Evolutionary conservation across 257 asterid species (phyloP), one percentile per base, ranked within the genome.

Genomic region (Phtheirospermum japonicum): DNA sequence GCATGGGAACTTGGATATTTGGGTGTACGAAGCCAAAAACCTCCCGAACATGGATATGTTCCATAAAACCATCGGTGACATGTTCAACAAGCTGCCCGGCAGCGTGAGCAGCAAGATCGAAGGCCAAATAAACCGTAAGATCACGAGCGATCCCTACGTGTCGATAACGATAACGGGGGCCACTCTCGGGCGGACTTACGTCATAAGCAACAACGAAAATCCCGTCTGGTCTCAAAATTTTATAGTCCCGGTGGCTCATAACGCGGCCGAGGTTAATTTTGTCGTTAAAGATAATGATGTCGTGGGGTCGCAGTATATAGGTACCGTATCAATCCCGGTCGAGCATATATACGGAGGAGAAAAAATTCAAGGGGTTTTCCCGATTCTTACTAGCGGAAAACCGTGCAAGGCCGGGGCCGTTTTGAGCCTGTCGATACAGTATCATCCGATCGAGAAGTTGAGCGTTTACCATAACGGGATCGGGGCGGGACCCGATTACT

Each of bases 11-110:
- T 82, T 93, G 73, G 97, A 93, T 61, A 78, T 93, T 42, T 88
- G 89, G 90, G 82, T 93, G 16, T 60, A 71, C 39, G 95, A 87
- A 64, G 99, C 99, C 2, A 93, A 89, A 64, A 87, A 93, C 76
- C 97, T 93, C 59, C 99, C 99, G 17, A 93, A 93, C 81, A 89
- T 93, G 99, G 99, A 89, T 71, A 93, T 93, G 99, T 87, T 93
- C 74, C 99, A 87, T 79, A 89, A 79, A 75, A 93, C 95, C 9
- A 16, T 93, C 10, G 96, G 96, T 34, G 97, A 93, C 64, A 70
- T 93, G 96, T 79, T 93, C 71, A 84, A 78, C 61, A 86, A 17
- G 64, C 75, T 90, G 45, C 95, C 97, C 0, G 95, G 92, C 7
- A 89, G 76, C 10, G 53, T 83, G 89, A 82, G 83, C 68, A 72